Conservation (phyloP, 83 land plant species). For the Picea abies region DNA sequence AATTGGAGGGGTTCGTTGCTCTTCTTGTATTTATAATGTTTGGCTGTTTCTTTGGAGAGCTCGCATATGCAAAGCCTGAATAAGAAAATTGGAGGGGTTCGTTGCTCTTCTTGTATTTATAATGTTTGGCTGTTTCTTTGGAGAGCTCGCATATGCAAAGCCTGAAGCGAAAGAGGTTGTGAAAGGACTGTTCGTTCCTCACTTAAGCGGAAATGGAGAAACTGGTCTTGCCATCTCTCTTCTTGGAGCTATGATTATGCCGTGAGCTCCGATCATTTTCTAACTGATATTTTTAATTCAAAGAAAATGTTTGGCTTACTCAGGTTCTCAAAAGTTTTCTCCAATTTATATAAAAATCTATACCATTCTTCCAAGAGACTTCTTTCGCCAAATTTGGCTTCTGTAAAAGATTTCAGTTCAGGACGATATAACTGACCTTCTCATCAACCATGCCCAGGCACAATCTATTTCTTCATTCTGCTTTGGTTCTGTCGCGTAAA, state of each 20-base stretch:
- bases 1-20: conserved; percentile 77
- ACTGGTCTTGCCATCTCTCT: conserved; percentile 86
- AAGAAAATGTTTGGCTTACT: too few species aligned
- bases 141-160: conserved; percentile 76
- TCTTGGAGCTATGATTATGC: conserved; percentile 96
- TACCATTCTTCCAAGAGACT: too few species aligned
- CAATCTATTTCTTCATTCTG: conserved; percentile 83
- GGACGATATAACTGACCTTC: too few species aligned
- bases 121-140: conserved; percentile 82
- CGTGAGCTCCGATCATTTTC: conserved; percentile 45
- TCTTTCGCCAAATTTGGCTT: too few species aligned
- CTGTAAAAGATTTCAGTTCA: too few species aligned
- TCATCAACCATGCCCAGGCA: conserved; percentile 49
- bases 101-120: conserved; percentile 76
- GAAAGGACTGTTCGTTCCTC: conserved; percentile 75
- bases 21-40: conserved; percentile 35
- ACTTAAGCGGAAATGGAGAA: conserved; percentile 74
- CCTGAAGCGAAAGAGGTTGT: conserved; percentile 67
- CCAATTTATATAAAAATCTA: too few species aligned
- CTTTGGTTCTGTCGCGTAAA: conserved; percentile 80
- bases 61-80: conserved; percentile 74
- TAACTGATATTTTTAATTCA: too few species aligned
- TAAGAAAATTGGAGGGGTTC: conserved; percentile 69
- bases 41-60: conserved; percentile 66
- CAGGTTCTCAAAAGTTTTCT: too few species aligned